Evolutionary conservation across 768 basidiomycete species (phyloP).

Genomic region (Crepidotus variabilis): DNA sequence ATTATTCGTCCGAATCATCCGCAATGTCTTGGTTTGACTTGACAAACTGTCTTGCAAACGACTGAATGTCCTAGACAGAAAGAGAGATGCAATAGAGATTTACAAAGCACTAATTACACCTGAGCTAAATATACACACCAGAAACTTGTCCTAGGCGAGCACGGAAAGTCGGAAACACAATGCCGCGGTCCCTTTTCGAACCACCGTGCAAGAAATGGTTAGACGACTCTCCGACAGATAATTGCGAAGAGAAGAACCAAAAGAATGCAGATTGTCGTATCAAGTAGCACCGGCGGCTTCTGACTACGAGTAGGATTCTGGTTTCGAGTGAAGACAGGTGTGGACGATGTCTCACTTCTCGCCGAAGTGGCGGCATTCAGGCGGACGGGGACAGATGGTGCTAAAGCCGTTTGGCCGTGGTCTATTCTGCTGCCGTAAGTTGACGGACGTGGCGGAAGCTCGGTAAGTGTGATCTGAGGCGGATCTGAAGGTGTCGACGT

Average conservation of each 20-base stretch:
- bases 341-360: slow-evolving; percentile 4
- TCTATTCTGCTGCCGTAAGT: not conserved
- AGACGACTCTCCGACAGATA: slow-evolving; percentile 57
- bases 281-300: slow-evolving; percentile 62
- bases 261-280: slow-evolving; percentile 70
- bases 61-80: not conserved
- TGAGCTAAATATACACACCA: slow-evolving; percentile 1
- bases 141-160: not conserved
- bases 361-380: not conserved
- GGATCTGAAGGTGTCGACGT: not conserved
- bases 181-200: not conserved
- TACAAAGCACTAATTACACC: not conserved
- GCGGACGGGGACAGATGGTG: not conserved
- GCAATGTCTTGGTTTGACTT: slow-evolving; percentile 11
- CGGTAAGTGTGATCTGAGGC: not conserved
- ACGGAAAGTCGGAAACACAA: not conserved
- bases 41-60: not conserved
- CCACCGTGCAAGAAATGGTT: slow-evolving; percentile 9
- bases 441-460: not conserved
- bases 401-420: not conserved
- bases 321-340: not conserved
- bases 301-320: slow-evolving; percentile 11
- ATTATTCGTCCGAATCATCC: not conserved
- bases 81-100: not conserved
- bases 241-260: slow-evolving; percentile 66